A percentile compares a stretch with the other conserved stretches of the same genome.
Conservation (phyloP, 805 yeast species). For the Hanseniaspora valbyensis region DNA sequence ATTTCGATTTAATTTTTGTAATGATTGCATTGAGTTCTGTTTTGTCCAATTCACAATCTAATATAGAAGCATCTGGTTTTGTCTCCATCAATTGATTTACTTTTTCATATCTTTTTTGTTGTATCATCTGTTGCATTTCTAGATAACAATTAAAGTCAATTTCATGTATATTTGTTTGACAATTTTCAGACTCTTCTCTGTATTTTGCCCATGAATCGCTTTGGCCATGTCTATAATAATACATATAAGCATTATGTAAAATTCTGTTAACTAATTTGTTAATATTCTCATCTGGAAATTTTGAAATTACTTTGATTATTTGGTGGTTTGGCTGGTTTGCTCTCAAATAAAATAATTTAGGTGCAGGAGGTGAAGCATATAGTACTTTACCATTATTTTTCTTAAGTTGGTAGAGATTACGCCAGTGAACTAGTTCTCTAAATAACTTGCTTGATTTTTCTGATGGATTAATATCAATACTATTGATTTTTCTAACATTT, state of each 20-base stretch:
- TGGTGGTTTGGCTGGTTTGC: neutral
- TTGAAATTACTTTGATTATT: constrained; percentile 2
- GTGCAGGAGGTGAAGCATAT: neutral
- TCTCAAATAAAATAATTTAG: neutral
- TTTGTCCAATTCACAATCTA: neutral
- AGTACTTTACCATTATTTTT: neutral
- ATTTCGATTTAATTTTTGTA: neutral
- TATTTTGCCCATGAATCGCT: neutral
- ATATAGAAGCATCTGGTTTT: neutral
- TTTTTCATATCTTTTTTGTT: neutral
- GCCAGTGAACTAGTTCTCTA: neutral
- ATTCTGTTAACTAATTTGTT: neutral
- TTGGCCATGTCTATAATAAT: constrained; percentile 1
- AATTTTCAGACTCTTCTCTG: neutral
- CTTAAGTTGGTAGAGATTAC: neutral
- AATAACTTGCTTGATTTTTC: neutral
- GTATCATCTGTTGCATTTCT: neutral
- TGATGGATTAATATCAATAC: neutral
- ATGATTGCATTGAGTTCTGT: neutral
- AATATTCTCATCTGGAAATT: neutral
- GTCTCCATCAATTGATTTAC: neutral
- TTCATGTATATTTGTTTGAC: neutral
- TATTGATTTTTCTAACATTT: neutral
- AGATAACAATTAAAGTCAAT: neutral
- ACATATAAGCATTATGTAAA: constrained; percentile 11